Base-by-base conservation (phyloP, 2,329 filamentous ascomycete species). In the Xylaria sp. region DNA sequence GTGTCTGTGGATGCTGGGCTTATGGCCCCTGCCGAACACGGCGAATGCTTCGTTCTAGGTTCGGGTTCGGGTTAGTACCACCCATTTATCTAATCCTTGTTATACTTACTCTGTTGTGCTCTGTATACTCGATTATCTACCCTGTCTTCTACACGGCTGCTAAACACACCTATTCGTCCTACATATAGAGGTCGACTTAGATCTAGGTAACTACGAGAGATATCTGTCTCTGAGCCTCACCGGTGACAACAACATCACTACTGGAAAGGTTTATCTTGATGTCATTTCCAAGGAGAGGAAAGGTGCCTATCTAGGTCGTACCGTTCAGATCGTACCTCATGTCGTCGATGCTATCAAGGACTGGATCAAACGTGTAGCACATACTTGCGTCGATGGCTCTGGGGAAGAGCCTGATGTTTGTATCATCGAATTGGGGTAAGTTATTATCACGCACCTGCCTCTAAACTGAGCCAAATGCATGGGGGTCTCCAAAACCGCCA, bases 211-310 rank as follows among this genome's bases (percentile, higher is more conserved):
- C 77, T 88, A 87, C 74, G 85, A 88, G 68, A 78, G 81, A 42
- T 97, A 97, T 79, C 90, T 97, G 63, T 91, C 91, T 77, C 91
- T 95, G 72, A 92, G 91, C 64, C 86, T 98, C 69, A 93, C 90
- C 9, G 86, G 91, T 70, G 94, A 97, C 75, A 93, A 95, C 84
- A 98, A 98, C 82, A 97, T 99, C 81, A 99, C 96, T 3, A 97
- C 95, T 5, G 96, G 96, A 78, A 98, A 98, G 84, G 93, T 98
- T 74, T 98, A 98, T 82, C 87, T 93, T 77, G 89, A 92, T 76
- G 94, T 98, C 63, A 94, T 97, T 75, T 89, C 94, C 77, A 89
- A 88, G 69, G 87, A 89, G 77, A 82, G 87, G 29, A 81, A 81
- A 48, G 87, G 88, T 64, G 91, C 96, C 79, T 98, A 97, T 76